phyloP scores from a whole-genome alignment of 108 stramenopile species.

The Epipyxis sp. region DNA sequence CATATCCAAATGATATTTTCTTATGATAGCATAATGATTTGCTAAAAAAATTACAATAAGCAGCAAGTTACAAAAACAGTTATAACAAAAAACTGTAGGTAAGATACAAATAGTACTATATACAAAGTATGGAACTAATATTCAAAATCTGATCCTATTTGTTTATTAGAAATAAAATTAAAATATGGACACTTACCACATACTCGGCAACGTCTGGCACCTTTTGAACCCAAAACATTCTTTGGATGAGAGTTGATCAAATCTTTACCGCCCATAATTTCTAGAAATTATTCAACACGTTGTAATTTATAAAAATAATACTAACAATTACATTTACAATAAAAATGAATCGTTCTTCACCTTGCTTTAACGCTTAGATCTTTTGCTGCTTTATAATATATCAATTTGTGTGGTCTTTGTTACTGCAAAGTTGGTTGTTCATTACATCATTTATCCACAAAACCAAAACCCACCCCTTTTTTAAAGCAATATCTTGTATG shows the following conservation, averaged over 20 bases:
- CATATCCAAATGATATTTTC: slow-evolving; percentile 66
- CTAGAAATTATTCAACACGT: too few species aligned
- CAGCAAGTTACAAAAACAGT: neutral
- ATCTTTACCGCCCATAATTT: slow-evolving; percentile 55
- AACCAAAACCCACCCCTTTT: too few species aligned
- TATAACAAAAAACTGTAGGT: neutral
- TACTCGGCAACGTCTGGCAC: slow-evolving; percentile 61
- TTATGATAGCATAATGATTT: slow-evolving; percentile 52
- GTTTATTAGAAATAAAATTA: too few species aligned
- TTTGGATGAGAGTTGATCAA: slow-evolving; percentile 61
- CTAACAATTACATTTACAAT: too few species aligned
- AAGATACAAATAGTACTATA: neutral
- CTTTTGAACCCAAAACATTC: slow-evolving; percentile 58
- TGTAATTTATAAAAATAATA: too few species aligned
- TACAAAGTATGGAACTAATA: neutral
- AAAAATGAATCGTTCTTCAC: too few species aligned
- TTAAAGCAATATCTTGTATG: too few species aligned
- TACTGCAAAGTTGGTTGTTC: too few species aligned
- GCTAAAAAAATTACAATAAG: neutral
- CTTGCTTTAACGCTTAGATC: too few species aligned
- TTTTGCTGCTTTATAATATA: too few species aligned
- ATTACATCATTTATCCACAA: too few species aligned
- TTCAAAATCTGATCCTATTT: neutral
- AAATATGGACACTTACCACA: slow-evolving; percentile 49
- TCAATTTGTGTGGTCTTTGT: too few species aligned